Conservation (phyloP, 1,284 basidiomycete genomes). For the Leucoagaricus sp. region DNA sequence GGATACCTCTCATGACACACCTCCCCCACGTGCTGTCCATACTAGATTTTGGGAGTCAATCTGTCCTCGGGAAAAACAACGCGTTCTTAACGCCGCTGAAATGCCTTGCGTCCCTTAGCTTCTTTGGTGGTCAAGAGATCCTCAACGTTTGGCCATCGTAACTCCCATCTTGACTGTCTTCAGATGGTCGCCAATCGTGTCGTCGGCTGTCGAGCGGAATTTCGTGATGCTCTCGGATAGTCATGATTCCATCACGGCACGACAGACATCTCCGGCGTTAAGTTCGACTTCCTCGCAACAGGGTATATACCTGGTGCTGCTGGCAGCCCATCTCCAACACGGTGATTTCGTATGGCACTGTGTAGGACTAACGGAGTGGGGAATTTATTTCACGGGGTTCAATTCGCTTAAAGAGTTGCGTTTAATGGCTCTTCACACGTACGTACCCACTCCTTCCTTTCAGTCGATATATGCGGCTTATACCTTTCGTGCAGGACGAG, state of each 20-base stretch:
- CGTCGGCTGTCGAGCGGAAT: slow-evolving; percentile 51
- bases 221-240: slow-evolving; percentile 38
- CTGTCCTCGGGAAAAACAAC: slow-evolving; percentile 31
- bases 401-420: slow-evolving; percentile 52
- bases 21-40: slow-evolving; percentile 21
- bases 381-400: slow-evolving; percentile 54
- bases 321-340: slow-evolving; percentile 67
- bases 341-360: slow-evolving; percentile 71
- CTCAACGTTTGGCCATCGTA: slow-evolving; percentile 19
- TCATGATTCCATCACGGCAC: slow-evolving; percentile 1
- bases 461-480: not conserved
- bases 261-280: slow-evolving; percentile 6
- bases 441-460: not conserved
- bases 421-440: not conserved
- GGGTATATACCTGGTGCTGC: slow-evolving; percentile 42
- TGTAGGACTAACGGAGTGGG: slow-evolving; percentile 51
- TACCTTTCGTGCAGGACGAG: not conserved
- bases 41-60: slow-evolving; percentile 26
- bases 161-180: slow-evolving; percentile 58
- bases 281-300: not conserved
- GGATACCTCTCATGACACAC: slow-evolving; percentile 42
- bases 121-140: slow-evolving; percentile 55
- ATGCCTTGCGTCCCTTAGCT: slow-evolving; percentile 33
- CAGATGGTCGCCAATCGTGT: slow-evolving; percentile 62
- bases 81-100: slow-evolving; percentile 28